Percentiles rank a stretch among this genome's conserved stretches.
These are phyloP conservation scores for Aspergillus caelatus DNA, from an alignment of 2,329 filamentous ascomycete species.

Conservation along the genomic window DNA sequence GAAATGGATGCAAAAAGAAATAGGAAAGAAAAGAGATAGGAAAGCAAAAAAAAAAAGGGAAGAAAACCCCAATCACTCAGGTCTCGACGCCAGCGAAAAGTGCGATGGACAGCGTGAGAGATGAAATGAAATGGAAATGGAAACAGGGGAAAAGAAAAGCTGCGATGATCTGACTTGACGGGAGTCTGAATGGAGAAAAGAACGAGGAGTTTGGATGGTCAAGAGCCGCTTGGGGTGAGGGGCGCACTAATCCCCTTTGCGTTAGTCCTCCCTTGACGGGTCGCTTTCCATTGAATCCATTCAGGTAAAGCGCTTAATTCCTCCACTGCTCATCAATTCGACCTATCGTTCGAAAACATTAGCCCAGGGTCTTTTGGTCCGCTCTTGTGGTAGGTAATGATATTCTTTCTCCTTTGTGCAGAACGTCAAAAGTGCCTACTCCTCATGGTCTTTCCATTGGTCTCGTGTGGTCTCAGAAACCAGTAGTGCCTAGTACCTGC, in stretches of 20 bases:
- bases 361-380: not conserved
- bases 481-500: not conserved
- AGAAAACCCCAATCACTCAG: constrained; percentile 7
- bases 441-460: not conserved
- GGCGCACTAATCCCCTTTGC: constrained; percentile 18
- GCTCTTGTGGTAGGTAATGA: not conserved
- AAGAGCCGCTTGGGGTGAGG: constrained; percentile 30
- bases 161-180: constrained; percentile 24
- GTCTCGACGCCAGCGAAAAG: constrained; percentile 8
- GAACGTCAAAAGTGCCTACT: not conserved
- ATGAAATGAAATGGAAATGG: constrained; percentile 26
- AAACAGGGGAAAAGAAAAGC: constrained; percentile 26
- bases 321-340: constrained; percentile 4
- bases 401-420: not conserved
- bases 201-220: constrained; percentile 29
- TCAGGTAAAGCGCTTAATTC: constrained; percentile 12
- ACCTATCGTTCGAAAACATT: not conserved
- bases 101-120: constrained; percentile 30
- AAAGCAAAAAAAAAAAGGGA: constrained; percentile 21
- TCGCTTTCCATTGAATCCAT: not conserved
- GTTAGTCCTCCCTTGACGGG: constrained; percentile 19
- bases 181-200: constrained; percentile 21
- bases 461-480: not conserved
- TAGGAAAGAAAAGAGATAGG: constrained; percentile 18
- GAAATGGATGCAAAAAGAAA: constrained; percentile 16